Base-by-base conservation (phyloP, 2,329 filamentous ascomycete species). In the Blumeria graminis region DNA sequence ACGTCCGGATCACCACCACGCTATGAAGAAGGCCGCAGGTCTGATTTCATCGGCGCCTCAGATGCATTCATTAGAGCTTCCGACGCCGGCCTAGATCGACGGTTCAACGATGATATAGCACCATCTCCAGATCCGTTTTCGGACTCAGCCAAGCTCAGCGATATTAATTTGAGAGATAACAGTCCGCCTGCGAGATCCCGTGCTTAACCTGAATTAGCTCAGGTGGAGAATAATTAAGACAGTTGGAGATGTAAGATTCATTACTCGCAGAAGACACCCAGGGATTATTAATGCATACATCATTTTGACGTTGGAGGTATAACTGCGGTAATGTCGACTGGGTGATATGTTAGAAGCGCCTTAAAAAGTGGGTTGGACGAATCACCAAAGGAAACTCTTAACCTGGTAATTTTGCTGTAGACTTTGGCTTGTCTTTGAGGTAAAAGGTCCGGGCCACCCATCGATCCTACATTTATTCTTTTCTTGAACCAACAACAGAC, bases 71-170 rank as follows among this genome's bases (percentile, higher is more conserved):
- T 65, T 62, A 61, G 65, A 38, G 61, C 63, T 28, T 60, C 61
- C 46, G 72, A 77, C 58, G 65, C 66, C 55, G 70, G 70, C 60
- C 62, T 69, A 62, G 69, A 73, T 62, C 60, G 66, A 55, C 64
- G 71, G 59, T 72, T 74, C 63, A 69, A 72, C 59, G 68, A 71
- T 62, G 68, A 69, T 68, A 72, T 68, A 65, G 72, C 68, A 61
- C 68, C 65, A 56, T 62, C 57, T 62, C 62, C 57, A 28, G 82
- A 90, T 67, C 85, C 85, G 0, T 89, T 89, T 65, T 82, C 81
- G 56, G 84, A 86, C 62, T 63, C 70, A 55, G 74, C 77, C 34
- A 78, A 79, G 66, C 71, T 74, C 60, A 81, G 78, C 59, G 77
- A 76, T 63, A 65, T 78, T 57, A 76, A 72, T 65, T 63, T 86